Evolutionary conservation across 306 rosid species (phyloP), one percentile per base, ranked within the genome.

Genomic region (Phaseolus lunatus): DNA sequence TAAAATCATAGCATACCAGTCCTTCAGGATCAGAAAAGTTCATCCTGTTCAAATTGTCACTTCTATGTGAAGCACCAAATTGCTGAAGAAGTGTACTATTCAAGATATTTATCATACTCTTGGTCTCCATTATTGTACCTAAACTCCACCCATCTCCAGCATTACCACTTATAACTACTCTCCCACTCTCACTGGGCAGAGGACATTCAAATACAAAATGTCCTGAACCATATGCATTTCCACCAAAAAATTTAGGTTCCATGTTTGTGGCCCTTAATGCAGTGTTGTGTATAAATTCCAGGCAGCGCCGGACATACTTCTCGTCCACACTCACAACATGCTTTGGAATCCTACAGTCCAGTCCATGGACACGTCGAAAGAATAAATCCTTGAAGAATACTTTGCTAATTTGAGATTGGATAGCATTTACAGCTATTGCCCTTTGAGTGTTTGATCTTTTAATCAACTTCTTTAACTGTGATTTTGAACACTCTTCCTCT

Each of bases 41-140:
- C 84, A 82, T 83, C 83, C 80, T 84, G 79, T 48, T 78, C 82
- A 84, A 79, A 76, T 76, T 85, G 48, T 80, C 84, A 79, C 75
- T 82, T 83, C 82, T 47, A 58, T 86, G 86, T 4, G 81, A 73
- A 52, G 80, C 66, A 63, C 86, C 91, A 5, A 78, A 87, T 68
- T 84, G 88, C 59, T 89, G 80, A 79, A 90, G 83, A 69, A 91
- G 71, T 59, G 93, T 88, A 80, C 90, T 93, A 67, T 87, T 92
- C 86, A 91, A 81, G 76, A 93, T 88, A 79, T 90, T 93, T 39
- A 80, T 48, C 94, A 96, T 89, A 84, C 98, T 96, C 85, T 96
- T 81, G 87, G 96, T 95, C 78, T 86, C 92, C 98, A 95, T 92
- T 37, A 95, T 86, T 4, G 96, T 66, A 59, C 97, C 96, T 45